Base-by-base conservation (phyloP, 371 early-diverging fungal genomes). In the Dentiscutata heterogama region DNA sequence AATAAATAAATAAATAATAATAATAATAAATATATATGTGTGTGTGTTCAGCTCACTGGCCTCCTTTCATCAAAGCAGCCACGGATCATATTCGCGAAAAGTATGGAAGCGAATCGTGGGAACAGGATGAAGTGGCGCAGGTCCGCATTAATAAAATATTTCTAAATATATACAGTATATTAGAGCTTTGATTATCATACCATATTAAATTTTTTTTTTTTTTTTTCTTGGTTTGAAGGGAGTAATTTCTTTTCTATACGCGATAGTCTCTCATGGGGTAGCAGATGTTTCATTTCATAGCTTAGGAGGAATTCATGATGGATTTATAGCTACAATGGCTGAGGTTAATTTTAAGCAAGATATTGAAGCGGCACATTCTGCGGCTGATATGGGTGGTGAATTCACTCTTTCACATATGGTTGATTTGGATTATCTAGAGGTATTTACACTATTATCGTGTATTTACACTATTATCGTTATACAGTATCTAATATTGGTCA, bases 261-360 rank as follows among this genome's bases (percentile, higher is more conserved):
- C 95, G 29, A 86, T 92, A 27, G 91, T 95, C 68, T 94, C 96
- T 3, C 97, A 97, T 85, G 94, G 93, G 39, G 89, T 94, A 51
- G 93, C 95, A 0, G 97, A 97, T 83, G 91, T 94, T 67, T 90
- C 92, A 58, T 97, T 96, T 96, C 97, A 97, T 85, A 92, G 94
- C 16, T 82, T 96, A 20, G 87, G 88, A 25, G 87, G 88, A 27
- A 83, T 95, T 14, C 84, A 86, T 1, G 89, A 91, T 51, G 96
- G 96, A 13, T 92, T 97, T 68, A 93, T 96, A 67, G 84, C 87
- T 53, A 90, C 90, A 1, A 85, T 96, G 87, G 91, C 93, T 0
- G 86, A 89, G 16, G 87, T 89, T 18, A 89, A 94, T 73, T 95
- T 94, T 71, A 83, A 86, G 54, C 94, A 91, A 1, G 88, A 92